Conservation (phyloP, 495 filamentous ascomycete species). For the Cudoniella acicularis region DNA sequence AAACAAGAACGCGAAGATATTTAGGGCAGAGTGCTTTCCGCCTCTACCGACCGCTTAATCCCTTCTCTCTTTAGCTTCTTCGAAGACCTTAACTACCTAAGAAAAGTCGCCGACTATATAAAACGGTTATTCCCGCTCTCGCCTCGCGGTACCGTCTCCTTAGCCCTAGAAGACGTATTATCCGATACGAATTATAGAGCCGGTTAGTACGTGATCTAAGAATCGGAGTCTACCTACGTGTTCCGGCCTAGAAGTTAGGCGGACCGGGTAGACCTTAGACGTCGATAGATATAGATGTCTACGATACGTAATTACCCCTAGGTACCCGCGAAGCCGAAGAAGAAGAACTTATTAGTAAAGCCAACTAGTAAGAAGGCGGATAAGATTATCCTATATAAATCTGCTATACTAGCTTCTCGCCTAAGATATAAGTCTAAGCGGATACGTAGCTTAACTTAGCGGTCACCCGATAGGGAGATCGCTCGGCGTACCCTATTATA, state of each 20-base stretch:
- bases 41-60: too few relatives aligned
- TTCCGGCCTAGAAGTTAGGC: neutral
- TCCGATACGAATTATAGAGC: constrained; percentile 5
- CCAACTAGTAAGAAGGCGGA: constrained; percentile 24
- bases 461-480: constrained; percentile 32
- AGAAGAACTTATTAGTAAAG: constrained; percentile 26
- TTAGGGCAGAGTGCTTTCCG: too few relatives aligned
- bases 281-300: constrained; percentile 4
- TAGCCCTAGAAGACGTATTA: neutral
- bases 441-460: constrained; percentile 23
- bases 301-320: constrained; percentile 5
- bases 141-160: too few relatives aligned
- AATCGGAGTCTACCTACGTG: constrained; percentile 5
- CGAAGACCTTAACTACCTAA: too few relatives aligned
- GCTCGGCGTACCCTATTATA: constrained; percentile 28
- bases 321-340: constrained; percentile 12
- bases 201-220: constrained; percentile 9
- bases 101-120: too few relatives aligned
- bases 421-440: constrained; percentile 30
- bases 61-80: too few relatives aligned
- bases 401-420: constrained; percentile 26
- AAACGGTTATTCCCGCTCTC: too few relatives aligned
- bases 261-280: constrained; percentile 6
- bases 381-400: constrained; percentile 26
- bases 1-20: too few relatives aligned